Evolutionary conservation across 495 filamentous ascomycete genomes (phyloP).

Genomic region (Aspergillus bridgeri): DNA sequence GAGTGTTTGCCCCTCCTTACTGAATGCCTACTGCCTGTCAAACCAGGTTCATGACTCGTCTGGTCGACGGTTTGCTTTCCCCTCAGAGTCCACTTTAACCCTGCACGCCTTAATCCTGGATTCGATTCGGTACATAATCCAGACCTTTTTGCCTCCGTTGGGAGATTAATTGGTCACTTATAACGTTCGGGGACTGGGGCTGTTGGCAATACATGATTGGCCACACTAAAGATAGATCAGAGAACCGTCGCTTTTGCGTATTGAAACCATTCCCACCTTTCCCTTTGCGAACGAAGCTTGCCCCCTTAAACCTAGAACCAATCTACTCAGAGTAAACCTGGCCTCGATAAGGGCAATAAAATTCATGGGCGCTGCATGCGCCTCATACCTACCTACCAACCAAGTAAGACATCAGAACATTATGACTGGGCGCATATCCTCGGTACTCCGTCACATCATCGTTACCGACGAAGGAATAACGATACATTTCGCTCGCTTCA

Average conservation of each 20-base stretch:
- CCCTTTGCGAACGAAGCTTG: conserved; percentile 6
- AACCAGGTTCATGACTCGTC: neutral
- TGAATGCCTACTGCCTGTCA: neutral
- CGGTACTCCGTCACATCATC: too few relatives aligned
- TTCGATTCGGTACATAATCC: neutral
- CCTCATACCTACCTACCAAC: too few relatives aligned
- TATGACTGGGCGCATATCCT: too few relatives aligned
- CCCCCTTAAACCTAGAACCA: too few relatives aligned
- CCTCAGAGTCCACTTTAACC: neutral
- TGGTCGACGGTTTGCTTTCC: neutral
- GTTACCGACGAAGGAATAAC: neutral
- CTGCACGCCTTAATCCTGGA: neutral
- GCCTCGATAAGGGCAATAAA: neutral
- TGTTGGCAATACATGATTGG: neutral
- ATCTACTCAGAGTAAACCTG: too few relatives aligned
- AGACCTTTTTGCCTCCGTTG: neutral
- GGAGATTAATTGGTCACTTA: neutral
- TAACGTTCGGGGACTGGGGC: neutral
- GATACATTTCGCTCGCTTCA: neutral
- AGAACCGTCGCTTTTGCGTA: neutral
- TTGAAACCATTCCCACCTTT: conserved; percentile 6
- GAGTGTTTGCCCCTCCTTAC: too few relatives aligned
- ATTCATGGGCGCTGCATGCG: neutral
- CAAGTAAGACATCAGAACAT: neutral
- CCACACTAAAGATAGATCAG: conserved; percentile 14